A percentile compares a stretch with the other conserved stretches of the same genome.
phyloP scores from a whole-genome alignment of 2,329 filamentous ascomycete genomes.

The Thielaviopsis ethacetica region DNA sequence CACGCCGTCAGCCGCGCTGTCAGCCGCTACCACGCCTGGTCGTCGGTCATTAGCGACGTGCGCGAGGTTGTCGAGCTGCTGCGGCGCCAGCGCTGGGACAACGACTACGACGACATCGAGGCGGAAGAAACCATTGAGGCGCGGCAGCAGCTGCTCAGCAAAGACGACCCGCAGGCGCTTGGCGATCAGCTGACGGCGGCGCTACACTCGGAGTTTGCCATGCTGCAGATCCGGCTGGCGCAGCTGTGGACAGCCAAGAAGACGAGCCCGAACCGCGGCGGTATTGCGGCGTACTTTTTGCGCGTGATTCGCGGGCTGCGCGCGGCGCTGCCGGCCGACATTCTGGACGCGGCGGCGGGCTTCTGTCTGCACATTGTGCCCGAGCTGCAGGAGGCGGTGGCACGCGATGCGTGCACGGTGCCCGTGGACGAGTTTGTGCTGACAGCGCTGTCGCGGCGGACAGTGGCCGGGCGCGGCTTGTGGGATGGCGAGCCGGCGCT shows the following conservation, averaged over 20 bases:
- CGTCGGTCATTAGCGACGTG: conserved; percentile 52
- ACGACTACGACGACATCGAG: conserved; percentile 56
- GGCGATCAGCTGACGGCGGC: conserved; percentile 41
- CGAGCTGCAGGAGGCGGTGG: conserved; percentile 46
- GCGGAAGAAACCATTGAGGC: conserved; percentile 55
- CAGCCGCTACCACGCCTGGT: conserved; percentile 55
- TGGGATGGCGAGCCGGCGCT: conserved; percentile 69
- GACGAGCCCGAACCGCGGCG: conserved; percentile 30
- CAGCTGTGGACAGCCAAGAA: conserved; percentile 31
- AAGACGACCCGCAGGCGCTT: conserved; percentile 51
- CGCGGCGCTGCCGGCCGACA: conserved; percentile 37
- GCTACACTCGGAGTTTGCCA: conserved; percentile 38
- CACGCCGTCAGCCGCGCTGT: conserved; percentile 46
- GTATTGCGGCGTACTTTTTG: conserved; percentile 49
- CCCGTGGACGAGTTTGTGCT: conserved; percentile 32
- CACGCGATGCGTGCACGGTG: conserved; percentile 30
- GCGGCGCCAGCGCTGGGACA: conserved; percentile 55
- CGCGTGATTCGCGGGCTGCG: conserved; percentile 62
- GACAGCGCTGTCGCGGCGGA: conserved; percentile 26
- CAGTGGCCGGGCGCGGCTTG: conserved; percentile 45
- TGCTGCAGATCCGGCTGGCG: conserved; percentile 39
- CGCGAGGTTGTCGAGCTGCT: conserved; percentile 47
- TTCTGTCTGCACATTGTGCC: conserved; percentile 48
- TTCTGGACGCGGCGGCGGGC: conserved; percentile 26
- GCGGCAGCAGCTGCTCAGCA: conserved; percentile 50